Evolutionary conservation across 352 stramenopile genomes (phyloP), one percentile per base, ranked within the genome.

Genomic region (Thraustochytrium striatum): DNA sequence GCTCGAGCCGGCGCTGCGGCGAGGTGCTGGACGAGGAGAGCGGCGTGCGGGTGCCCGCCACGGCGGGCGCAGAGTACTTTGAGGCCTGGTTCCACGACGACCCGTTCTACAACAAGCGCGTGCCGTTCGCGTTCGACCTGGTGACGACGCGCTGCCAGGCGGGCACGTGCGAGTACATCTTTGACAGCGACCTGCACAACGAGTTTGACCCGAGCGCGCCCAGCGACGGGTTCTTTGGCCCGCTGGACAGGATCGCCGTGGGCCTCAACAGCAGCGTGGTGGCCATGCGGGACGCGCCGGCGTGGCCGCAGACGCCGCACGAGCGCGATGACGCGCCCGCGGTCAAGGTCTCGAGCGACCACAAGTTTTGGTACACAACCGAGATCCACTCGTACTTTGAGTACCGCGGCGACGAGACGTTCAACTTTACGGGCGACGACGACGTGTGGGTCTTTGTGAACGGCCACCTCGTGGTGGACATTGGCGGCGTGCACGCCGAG

Each of bases 311-410:
- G 13, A 72, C 68, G 1, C 16, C 11, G 9, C 9, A 33, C 16
- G 68, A 65, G n/a, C 19, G 47, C 11, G 68, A 72, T 25, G 44
- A 72, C 13, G 43, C 28, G 53, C 35, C 59, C 13, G 59, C 9
- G 13, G n/a, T n/a, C n/a, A n/a, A n/a, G n/a, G n/a, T 9, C 9
- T 9, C 28, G 8, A 21, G 8, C 33, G n/a, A n/a, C n/a, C 50
- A 70, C 25, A 81, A 79, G 52, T 75, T 75, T 30, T 75, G 68
- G 68, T 65, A 69, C 36, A 75, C 68, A 5, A 75, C 68, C 5
- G 68, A 75, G 50, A 75, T 75, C 53, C 68, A 75, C 39, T 35
- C 68, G 21, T 65, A 59, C 68, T 75, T 75, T 36, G 53, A 72
- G 68, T 75, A 65, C 44, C 47, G 68, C 47, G 53, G 53, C 39